Evolutionary conservation across 495 filamentous ascomycete genomes (phyloP), one percentile per base, ranked within the genome.

Genomic region (Talaromyces stipitatus): DNA sequence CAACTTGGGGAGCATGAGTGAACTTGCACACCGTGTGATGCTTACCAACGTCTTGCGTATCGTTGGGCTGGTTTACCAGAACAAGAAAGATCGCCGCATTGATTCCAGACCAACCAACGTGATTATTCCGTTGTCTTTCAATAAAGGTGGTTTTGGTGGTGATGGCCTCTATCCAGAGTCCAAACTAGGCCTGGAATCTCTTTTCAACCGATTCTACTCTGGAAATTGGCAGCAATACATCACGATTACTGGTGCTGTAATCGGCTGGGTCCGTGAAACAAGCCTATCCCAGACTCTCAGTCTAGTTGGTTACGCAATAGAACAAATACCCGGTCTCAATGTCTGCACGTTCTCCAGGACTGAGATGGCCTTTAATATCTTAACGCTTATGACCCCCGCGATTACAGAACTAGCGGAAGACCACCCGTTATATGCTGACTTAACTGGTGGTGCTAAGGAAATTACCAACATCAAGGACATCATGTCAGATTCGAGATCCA

Each of bases 11-110:
- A 96, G 91, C 56, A 96, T 95, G 75, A 97, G 94, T 1, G 94
- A 98, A 76, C 84, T 97, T 60, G 94, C 94, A 58, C 95, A 97
- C 69, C 90, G 94, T 56, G 95, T 97, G 73, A 98, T 98, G 94
- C 78, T 98, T 72, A 98, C 94, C 57, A 98, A 98, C 66, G 78
- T 97, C 2, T 79, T 97, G 53, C 86, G 94, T 51, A 84, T 98
- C 45, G 80, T 98, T 55, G 94, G 94, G 51, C 83, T 76, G 60
- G 84, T 98, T 69, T 97, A 97, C 78, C 70, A 85, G 3, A 87
- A 96, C 66, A 97, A 98, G 78, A 82, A 84, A 30, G 74, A 82
- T 33, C 85, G 87, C 56, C 91, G 92, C 61, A 94, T 89, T 66
- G 91, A 96, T 72, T 97, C 94, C 6, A 87, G 94, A 23, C 94